Conservation (phyloP, 2,329 filamentous ascomycete species). For the Coniochaeta sp. region DNA sequence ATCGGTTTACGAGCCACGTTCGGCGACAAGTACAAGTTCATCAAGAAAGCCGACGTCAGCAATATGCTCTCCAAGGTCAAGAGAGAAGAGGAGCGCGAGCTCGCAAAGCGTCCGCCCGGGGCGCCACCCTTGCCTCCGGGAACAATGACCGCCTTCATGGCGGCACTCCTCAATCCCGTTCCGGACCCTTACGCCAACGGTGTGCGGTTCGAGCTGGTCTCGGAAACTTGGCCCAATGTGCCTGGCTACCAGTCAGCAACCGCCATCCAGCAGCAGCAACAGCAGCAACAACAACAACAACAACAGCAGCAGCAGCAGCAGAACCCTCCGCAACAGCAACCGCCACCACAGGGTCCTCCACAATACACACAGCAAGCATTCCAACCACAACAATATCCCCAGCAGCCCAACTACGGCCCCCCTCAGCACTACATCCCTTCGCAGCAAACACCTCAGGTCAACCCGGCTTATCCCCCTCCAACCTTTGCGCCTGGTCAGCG, state of each 20-base stretch:
- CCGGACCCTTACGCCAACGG: constrained; percentile 4
- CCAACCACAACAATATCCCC: not conserved
- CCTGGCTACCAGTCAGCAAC: not conserved
- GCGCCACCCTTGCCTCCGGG: constrained; percentile 2
- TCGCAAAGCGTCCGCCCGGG: constrained; percentile 10
- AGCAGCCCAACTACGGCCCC: not conserved
- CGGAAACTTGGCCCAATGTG: not conserved
- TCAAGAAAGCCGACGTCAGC: constrained; percentile 18
- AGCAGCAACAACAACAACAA: not conserved
- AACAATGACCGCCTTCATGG: constrained; percentile 1
- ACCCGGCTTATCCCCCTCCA: not conserved
- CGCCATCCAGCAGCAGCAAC: not conserved
- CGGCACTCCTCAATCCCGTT: constrained; percentile 7
- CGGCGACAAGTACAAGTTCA: constrained; percentile 22
- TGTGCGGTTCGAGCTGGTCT: not conserved
- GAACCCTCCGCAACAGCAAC: constrained; percentile 7
- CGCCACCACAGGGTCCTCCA: not conserved
- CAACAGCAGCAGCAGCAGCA: not conserved
- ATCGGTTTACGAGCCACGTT: constrained; percentile 19
- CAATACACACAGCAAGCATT: not conserved
- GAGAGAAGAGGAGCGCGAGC: constrained; percentile 18
- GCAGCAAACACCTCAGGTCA: not conserved
- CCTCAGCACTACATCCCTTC: not conserved
- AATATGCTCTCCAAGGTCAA: constrained; percentile 20
- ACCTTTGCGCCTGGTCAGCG: not conserved